Percentiles rank a stretch among this genome's conserved stretches.
Conservation (phyloP, 1,139 yeast species). For the Scheffersomyces cryptocercus region DNA sequence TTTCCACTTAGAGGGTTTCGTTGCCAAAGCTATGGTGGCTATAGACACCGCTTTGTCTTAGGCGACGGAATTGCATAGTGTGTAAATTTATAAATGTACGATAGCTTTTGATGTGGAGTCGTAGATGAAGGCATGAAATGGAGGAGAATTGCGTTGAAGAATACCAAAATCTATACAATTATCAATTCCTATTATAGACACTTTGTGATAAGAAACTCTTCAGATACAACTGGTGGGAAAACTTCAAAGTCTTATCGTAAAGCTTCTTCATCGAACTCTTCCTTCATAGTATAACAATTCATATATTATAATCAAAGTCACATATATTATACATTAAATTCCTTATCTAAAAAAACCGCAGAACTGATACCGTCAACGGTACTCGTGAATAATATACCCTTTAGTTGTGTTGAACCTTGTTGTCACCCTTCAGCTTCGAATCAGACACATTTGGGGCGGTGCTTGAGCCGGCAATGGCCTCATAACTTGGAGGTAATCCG, state of each 20-base stretch:
- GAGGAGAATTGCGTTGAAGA: not conserved
- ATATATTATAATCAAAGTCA: too few relatives aligned
- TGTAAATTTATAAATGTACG: too few relatives aligned
- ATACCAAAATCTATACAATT: not conserved
- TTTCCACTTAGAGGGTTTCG: slow-evolving; percentile 92
- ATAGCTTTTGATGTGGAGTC: too few relatives aligned
- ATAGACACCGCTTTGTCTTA: slow-evolving; percentile 6
- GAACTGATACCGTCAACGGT: too few relatives aligned
- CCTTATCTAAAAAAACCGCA: too few relatives aligned
- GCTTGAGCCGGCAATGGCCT: slow-evolving; percentile 21
- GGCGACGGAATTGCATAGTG: too few relatives aligned
- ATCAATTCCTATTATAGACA: not conserved
- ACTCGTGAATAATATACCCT: too few relatives aligned
- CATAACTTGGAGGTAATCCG: slow-evolving; percentile 28
- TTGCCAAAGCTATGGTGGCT: slow-evolving; percentile 81
- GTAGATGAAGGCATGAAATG: not conserved
- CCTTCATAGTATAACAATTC: too few relatives aligned
- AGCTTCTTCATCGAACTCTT: too few relatives aligned
- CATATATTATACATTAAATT: too few relatives aligned
- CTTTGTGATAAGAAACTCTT: not conserved
- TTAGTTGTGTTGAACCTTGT: slow-evolving; percentile 33
- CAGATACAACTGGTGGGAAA: not conserved
- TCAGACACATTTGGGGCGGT: slow-evolving; percentile 12
- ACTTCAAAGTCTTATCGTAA: too few relatives aligned
- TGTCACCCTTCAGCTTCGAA: slow-evolving; percentile 18